Base-by-base conservation (phyloP, 208 protist species). In the Vickermania spadyakhi region DNA sequence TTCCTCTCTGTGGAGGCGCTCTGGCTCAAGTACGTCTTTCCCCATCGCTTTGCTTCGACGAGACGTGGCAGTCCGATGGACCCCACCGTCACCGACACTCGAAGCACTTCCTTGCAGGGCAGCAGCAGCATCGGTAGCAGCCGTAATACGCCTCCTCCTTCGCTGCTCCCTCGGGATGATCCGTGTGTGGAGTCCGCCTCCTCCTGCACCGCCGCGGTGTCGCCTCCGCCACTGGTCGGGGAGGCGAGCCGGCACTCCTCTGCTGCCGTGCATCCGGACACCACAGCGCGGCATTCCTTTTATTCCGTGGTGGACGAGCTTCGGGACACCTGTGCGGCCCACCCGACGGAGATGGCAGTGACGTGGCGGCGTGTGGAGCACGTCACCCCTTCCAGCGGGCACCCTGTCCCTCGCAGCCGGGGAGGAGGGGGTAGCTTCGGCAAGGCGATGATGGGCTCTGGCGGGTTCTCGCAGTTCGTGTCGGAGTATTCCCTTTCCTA, bases 321-420 rank as follows among this genome's bases (percentile, higher is more conserved):
- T 5, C 51, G 51, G 11, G 51, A 55, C 21, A 7, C 13, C 11
- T 55, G 51, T 23, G 13, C 5, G 21, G 21, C 13, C 5, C 2
- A 55, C 54, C 1, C 28, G 30, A 23, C 21, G 58, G 11, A 23
- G 29, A 27, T 30, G 4, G 58, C 55, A 1, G 27, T 72, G 14
- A 59, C 60, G 30, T 72, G 66, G 66, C 26, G 54, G 26, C 30
- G 26, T 50, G 56, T 60, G 52, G 66, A 65, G 42, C 42, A 42
- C 1, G 28, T 51, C 18, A 58, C 14, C 45, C 56, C 66, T 14
- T 59, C 56, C 42, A 63, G 66, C 25, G 28, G 60, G 50, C 58
- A 49, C 0, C 64, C 41, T 5, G 7, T 23, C n/a, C 26, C 36
- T 23, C 4, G 42, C 25, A 7, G 28, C n/a, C 60, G 29, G 21